Evolutionary conservation across 1,139 yeast genomes (phyloP), one percentile per base, ranked within the genome.

Genomic region (Eremothecium sinecaudum): DNA sequence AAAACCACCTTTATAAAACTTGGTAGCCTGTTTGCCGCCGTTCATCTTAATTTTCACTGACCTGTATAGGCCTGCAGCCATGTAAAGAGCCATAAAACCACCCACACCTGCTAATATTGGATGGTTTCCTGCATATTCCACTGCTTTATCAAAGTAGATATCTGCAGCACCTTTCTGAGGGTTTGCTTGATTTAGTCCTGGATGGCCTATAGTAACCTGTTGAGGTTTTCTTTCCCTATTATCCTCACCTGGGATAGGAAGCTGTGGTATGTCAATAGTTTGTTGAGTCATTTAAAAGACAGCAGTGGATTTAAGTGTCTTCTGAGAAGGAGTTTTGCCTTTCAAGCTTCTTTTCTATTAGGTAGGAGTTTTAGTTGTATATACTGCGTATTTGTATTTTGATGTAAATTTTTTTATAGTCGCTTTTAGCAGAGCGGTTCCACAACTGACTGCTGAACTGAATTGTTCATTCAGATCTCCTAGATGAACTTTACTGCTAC

Each of bases 51-150:
- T 72, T 2, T 58, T 47, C 3, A 51, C 38, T 30, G 75, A 69
- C 57, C 78, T 80, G 58, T 79, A 69, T 23, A 75, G 59, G 3
- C 92, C 87, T 5, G 87, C 79, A 11, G 72, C 70, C 39, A 73
- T 65, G 51, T 79, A 80, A 1, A 76, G 73, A 3, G 73, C 62
- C 6, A 79, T 73, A 42, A 80, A 71, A 0, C 71, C 78, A 11
- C 93, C 94, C 7, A 75, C 52, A 16, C 83, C 79, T 11, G 90
- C 69, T 42, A 82, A 46, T 56, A 79, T 70, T 9, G 95, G 95
- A 56, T 86, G 94, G 29, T 73, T 71, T 2, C 81, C 74, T 71
- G 79, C 67, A 61, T 79, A 73, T 31, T 71, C 69, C 28, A 72
- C 53, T 1, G 77, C 66, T 48, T 69, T 67, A 57, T 82, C 86